phyloP scores from a whole-genome alignment of 306 rosid species.

The Vigna unguiculata region DNA sequence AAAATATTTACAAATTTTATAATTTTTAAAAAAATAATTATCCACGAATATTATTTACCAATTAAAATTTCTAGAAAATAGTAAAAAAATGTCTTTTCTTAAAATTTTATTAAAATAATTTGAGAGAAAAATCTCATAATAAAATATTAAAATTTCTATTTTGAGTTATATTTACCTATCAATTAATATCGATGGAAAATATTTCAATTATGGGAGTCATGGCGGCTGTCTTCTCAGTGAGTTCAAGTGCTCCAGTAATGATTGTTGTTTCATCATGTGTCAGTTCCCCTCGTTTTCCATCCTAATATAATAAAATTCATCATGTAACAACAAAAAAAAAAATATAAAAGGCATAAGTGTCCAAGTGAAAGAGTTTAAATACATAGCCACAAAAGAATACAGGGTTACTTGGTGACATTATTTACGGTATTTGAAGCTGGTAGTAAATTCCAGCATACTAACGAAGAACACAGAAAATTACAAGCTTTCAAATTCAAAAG shows the following conservation, averaged over 20 bases:
- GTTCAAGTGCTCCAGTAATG: conserved; percentile 96
- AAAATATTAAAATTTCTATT: too few relatives aligned
- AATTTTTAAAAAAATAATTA: too few relatives aligned
- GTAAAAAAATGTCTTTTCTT: too few relatives aligned
- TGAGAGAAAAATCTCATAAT: too few relatives aligned
- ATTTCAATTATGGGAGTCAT: conserved; percentile 88
- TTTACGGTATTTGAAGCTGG: not conserved
- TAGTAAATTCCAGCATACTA: conserved; percentile 18
- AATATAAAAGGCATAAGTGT: conserved; percentile 9
- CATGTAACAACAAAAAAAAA: conserved; percentile 1
- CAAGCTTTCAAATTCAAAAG: conserved; percentile 11
- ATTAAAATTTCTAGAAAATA: too few relatives aligned
- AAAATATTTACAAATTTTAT: too few relatives aligned
- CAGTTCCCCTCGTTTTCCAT: conserved; percentile 98
- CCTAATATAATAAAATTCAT: conserved; percentile 57
- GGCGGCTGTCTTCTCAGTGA: conserved; percentile 82
- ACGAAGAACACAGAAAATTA: conserved; percentile 10
- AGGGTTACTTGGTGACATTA: conserved; percentile 14
- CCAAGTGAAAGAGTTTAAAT: conserved; percentile 6
- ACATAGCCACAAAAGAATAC: conserved; percentile 13
- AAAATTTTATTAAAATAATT: too few relatives aligned
- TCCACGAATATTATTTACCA: too few relatives aligned
- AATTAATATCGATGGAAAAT: conserved; percentile 79
- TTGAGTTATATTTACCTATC: conserved; percentile 62
- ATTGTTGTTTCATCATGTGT: conserved; percentile 94